Percentiles rank a stretch among this genome's conserved stretches.
Conservation (phyloP, 1,139 yeast genomes). For the Geotrichum bryndzae region DNA sequence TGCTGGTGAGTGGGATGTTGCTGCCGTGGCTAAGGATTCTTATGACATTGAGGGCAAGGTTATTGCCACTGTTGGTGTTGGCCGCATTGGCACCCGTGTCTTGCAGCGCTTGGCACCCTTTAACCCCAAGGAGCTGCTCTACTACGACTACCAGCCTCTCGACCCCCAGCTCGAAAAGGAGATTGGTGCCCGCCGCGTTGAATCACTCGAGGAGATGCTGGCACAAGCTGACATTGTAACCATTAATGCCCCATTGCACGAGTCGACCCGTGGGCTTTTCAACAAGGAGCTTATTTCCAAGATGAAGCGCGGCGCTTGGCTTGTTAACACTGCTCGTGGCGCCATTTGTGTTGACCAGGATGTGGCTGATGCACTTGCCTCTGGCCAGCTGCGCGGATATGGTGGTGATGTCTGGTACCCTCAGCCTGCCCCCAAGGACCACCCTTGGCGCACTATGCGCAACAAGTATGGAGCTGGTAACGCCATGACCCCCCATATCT, state of each 20-base stretch:
- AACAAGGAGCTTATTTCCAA: slow-evolving; percentile 61
- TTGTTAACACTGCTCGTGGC: slow-evolving; percentile 82
- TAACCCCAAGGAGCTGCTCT: slow-evolving; percentile 65
- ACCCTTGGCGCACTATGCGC: slow-evolving; percentile 70
- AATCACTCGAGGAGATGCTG: slow-evolving; percentile 60
- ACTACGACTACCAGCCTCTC: slow-evolving; percentile 70
- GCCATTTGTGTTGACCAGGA: slow-evolving; percentile 69
- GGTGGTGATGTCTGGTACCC: slow-evolving; percentile 84
- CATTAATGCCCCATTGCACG: slow-evolving; percentile 73
- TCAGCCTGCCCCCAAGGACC: slow-evolving; percentile 72
- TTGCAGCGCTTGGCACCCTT: slow-evolving; percentile 68
- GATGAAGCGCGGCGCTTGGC: slow-evolving; percentile 72
- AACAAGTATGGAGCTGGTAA: slow-evolving; percentile 68
- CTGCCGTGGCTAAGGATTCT: slow-evolving; percentile 66
- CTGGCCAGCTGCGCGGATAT: slow-evolving; percentile 69
- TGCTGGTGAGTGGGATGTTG: slow-evolving; percentile 67
- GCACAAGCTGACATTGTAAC: slow-evolving; percentile 68
- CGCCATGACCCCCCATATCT: slow-evolving; percentile 80
- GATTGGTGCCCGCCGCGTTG: slow-evolving; percentile 57
- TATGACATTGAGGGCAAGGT: slow-evolving; percentile 73
- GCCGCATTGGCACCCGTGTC: slow-evolving; percentile 75
- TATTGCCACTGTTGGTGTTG: slow-evolving; percentile 74
- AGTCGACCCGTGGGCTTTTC: slow-evolving; percentile 59
- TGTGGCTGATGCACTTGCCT: slow-evolving; percentile 64
- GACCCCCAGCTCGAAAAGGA: slow-evolving; percentile 53